phyloP scores from a whole-genome alignment of 768 basidiomycete genomes.

The Russula foetens region DNA sequence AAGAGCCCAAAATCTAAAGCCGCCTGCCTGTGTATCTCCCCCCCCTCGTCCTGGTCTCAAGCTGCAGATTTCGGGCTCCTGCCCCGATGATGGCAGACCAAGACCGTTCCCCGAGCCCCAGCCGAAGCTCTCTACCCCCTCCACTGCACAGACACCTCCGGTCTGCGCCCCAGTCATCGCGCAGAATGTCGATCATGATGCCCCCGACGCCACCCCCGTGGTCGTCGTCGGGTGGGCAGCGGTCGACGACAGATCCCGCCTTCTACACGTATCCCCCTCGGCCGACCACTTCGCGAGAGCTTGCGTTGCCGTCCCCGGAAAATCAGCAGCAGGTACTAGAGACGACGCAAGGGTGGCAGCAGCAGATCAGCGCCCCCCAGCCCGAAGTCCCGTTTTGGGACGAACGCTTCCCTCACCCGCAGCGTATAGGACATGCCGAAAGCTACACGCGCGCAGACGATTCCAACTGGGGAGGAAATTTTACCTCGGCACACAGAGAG shows the following conservation, averaged over 20 bases:
- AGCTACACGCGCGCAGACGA: slow-evolving; percentile 20
- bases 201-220: not conserved
- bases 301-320: not conserved
- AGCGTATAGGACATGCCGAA: slow-evolving; percentile 18
- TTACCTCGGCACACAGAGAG: not conserved
- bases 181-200: not conserved
- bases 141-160: slow-evolving; percentile 42
- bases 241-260: slow-evolving; percentile 23
- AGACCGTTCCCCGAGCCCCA: slow-evolving; percentile 18
- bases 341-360: slow-evolving; percentile 2
- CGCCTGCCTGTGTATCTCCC: not conserved
- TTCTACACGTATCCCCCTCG: slow-evolving; percentile 23
- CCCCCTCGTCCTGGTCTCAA: not conserved
- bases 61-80: not conserved
- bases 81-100: slow-evolving; percentile 10
- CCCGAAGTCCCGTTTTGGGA: slow-evolving; percentile 5
- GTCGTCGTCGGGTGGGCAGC: slow-evolving; percentile 7
- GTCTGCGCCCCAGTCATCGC: slow-evolving; percentile 16
- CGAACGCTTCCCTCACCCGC: not conserved
- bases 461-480: not conserved
- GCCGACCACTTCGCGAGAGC: slow-evolving; percentile 2
- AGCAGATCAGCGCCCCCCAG: slow-evolving; percentile 4
- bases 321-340: not conserved
- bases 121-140: slow-evolving; percentile 43
- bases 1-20: slow-evolving; percentile 7